Conservation (phyloP, 2,329 filamentous ascomycete species). For the Ascochyta fabae region DNA sequence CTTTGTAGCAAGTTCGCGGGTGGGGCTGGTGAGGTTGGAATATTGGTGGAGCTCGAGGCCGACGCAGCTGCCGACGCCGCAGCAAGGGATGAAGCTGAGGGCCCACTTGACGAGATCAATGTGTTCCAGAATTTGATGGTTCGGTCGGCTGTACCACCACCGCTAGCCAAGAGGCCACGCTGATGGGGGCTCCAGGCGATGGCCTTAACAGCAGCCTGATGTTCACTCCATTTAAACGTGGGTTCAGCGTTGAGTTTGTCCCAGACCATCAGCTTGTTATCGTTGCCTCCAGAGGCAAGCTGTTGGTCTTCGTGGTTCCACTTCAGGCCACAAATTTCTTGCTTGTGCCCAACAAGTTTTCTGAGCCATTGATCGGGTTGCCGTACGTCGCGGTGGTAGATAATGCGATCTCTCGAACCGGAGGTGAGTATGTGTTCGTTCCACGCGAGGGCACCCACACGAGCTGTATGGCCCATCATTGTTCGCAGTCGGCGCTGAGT, state of each 20-base stretch:
- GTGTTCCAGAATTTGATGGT: slow-evolving; percentile 99
- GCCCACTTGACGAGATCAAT: slow-evolving; percentile 68
- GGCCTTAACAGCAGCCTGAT: slow-evolving; percentile 95
- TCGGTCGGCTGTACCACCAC: slow-evolving; percentile 92
- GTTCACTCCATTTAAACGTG: slow-evolving; percentile 91
- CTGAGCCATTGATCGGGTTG: slow-evolving; percentile 88
- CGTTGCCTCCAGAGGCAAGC: slow-evolving; percentile 92
- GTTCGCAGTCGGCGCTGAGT: slow-evolving; percentile 83
- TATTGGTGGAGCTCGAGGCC: slow-evolving; percentile 38
- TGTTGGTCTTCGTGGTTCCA: slow-evolving; percentile 98
- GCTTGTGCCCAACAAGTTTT: slow-evolving; percentile 91
- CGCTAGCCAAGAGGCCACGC: slow-evolving; percentile 89
- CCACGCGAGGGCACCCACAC: slow-evolving; percentile 94
- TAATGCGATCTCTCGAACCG: slow-evolving; percentile 88
- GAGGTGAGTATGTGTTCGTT: slow-evolving; percentile 97
- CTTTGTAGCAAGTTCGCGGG: slow-evolving; percentile 68
- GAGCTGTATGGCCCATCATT: slow-evolving; percentile 94
- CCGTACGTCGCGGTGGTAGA: slow-evolving; percentile 94
- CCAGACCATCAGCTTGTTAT: slow-evolving; percentile 99
- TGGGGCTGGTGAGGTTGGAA: slow-evolving; percentile 42
- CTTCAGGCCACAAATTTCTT: slow-evolving; percentile 94
- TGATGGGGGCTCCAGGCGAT: slow-evolving; percentile 98
- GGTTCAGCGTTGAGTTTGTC: slow-evolving; percentile 93
- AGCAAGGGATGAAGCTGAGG: slow-evolving; percentile 50
- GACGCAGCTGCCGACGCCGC: slow-evolving; percentile 46